These are phyloP conservation scores for Monilinia vaccinii-corymbosi DNA, from an alignment of 2,329 filamentous ascomycete species.

Conservation along the genomic window DNA sequence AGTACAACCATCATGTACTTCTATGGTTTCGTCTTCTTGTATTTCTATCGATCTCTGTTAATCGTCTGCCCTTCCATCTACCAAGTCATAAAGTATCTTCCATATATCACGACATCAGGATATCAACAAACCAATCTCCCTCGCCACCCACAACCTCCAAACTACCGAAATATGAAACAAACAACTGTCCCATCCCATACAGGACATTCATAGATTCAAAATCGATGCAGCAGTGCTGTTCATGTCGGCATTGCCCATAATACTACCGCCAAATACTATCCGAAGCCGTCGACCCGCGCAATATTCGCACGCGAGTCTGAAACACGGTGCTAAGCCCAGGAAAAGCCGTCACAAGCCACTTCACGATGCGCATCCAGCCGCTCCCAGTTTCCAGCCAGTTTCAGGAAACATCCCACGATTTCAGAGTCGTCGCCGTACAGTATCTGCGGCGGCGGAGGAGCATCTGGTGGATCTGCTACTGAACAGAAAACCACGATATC, in stretches of 20 bases:
- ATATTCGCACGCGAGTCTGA: not conserved
- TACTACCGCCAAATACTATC: not conserved
- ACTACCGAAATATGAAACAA: not conserved
- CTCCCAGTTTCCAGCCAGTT: too few relatives aligned
- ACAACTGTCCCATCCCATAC: not conserved
- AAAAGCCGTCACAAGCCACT: not conserved
- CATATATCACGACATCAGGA: not conserved
- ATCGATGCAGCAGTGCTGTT: not conserved
- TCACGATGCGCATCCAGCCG: not conserved
- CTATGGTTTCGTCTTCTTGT: not conserved
- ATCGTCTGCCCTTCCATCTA: not conserved
- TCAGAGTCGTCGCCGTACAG: not conserved
- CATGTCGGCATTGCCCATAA: not conserved
- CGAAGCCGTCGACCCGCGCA: not conserved
- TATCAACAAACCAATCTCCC: not conserved
- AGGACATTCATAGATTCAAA: not conserved
- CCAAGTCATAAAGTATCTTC: not conserved
- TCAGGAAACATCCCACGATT: not conserved
- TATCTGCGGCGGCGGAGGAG: not conserved
- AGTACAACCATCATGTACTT: not conserved
- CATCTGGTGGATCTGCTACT: not conserved
- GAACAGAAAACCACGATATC: not conserved
- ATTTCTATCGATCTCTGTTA: not conserved
- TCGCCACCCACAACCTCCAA: not conserved
- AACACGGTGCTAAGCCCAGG: not conserved